Conservation (phyloP, 306 rosid species). For the Gastrolobium villosum region DNA sequence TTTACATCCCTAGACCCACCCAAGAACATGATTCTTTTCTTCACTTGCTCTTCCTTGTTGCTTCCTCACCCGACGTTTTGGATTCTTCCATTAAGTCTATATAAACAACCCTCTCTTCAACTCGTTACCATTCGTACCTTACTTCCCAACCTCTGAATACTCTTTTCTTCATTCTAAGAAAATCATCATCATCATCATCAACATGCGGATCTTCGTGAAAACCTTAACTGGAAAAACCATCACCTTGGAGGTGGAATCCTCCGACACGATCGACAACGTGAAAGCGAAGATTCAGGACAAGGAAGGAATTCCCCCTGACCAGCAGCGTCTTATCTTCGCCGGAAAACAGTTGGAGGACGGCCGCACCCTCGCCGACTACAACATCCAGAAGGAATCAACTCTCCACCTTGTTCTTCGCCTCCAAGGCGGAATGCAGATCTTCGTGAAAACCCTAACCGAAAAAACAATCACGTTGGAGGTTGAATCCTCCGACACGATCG, state of each 20-base stretch:
- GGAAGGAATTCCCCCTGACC: conserved; percentile 23
- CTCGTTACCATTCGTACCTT: too few species aligned
- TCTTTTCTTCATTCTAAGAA: neutral
- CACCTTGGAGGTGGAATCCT: conserved; percentile 5
- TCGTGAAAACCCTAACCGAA: too few species aligned
- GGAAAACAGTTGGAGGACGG: conserved; percentile 29
- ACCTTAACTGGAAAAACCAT: conserved; percentile 34
- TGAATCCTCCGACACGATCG: too few species aligned
- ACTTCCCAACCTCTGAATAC: too few species aligned
- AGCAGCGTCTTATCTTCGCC: conserved; percentile 22
- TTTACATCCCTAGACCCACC: too few species aligned
- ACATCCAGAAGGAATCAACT: conserved; percentile 26
- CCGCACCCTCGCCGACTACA: conserved; percentile 7
- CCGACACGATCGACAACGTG: conserved; percentile 28
- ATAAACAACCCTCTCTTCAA: neutral
- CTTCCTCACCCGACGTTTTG: neutral
- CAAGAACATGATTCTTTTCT: neutral
- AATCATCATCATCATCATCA: neutral
- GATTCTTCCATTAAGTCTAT: neutral
- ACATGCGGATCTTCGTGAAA: conserved; percentile 15
- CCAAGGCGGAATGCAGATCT: too few species aligned
- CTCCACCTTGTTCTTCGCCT: conserved; percentile 28
- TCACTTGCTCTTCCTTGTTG: neutral
- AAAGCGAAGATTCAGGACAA: conserved; percentile 28
- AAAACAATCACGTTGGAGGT: too few species aligned